These are phyloP conservation scores for Xylaria castorea DNA, from an alignment of 495 filamentous ascomycete species.

Conservation along the genomic window DNA sequence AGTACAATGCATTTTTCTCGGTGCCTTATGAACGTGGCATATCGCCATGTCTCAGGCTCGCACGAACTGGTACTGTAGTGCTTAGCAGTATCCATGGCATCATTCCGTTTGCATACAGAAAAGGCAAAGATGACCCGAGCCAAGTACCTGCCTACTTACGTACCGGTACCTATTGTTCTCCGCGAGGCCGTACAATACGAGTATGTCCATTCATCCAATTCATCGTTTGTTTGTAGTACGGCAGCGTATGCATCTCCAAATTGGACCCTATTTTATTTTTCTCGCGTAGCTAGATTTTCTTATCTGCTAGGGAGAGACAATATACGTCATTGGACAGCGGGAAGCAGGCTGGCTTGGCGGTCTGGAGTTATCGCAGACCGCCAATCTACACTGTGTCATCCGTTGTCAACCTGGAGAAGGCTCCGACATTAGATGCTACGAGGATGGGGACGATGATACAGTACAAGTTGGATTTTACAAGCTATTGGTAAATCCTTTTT, in stretches of 20 bases:
- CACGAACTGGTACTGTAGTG: not conserved
- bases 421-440: conserved; percentile 6
- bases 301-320: not conserved
- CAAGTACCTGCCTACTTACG: not conserved
- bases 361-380: conserved; percentile 7
- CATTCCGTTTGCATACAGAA: conserved; percentile 3
- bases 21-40: not conserved
- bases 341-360: conserved; percentile 18
- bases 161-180: not conserved
- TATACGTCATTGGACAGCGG: conserved; percentile 14
- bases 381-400: conserved; percentile 1
- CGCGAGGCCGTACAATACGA: not conserved
- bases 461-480: not conserved
- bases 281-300: not conserved
- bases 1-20: conserved; percentile 2
- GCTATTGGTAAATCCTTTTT: not conserved
- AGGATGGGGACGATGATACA: not conserved
- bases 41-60: not conserved
- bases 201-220: not conserved
- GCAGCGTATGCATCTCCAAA: conserved; percentile 10
- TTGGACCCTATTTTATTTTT: conserved; percentile 14
- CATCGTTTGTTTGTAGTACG: not conserved
- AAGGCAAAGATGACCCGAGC: conserved; percentile 1
- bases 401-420: conserved; percentile 6
- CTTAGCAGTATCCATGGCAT: not conserved